Conservation (phyloP, 352 stramenopile species). For the Aphanomyces invadans region DNA sequence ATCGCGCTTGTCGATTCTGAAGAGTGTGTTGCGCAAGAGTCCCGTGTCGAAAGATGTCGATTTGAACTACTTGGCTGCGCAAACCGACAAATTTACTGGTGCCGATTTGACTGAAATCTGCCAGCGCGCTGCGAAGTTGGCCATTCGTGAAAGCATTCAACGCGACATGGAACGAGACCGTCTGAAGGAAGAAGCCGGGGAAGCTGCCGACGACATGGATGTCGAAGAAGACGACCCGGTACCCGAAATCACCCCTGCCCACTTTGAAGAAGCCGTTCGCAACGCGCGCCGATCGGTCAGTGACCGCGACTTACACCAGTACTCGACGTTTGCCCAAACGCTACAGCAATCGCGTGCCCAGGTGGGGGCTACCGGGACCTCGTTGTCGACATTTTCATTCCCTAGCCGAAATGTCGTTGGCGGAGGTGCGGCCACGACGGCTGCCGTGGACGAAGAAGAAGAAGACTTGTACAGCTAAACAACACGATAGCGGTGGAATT, state of each 20-base stretch:
- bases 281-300: conserved; percentile 96
- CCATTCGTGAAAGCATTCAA: conserved; percentile 98
- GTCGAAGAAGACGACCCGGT: conserved; percentile 96
- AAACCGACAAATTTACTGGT: conserved; percentile 99
- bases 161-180: conserved; percentile 97
- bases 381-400: conserved; percentile 96
- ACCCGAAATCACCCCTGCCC: conserved; percentile 88
- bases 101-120: conserved; percentile 99
- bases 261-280: conserved; percentile 98
- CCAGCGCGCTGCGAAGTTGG: conserved; percentile 97
- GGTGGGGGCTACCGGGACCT: conserved; percentile 87
- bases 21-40: conserved; percentile 95
- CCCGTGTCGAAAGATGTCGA: conserved; percentile 97
- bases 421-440: conserved; percentile 37
- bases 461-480: conserved; percentile 96
- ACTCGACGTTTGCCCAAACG: conserved; percentile 82
- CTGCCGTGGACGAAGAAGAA: conserved; percentile 82
- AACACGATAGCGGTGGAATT: not conserved
- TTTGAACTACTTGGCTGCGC: conserved; percentile 93
- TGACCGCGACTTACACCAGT: conserved; percentile 94
- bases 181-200: conserved; percentile 86
- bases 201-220: conserved; percentile 87
- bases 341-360: conserved; percentile 95
- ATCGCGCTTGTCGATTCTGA: conserved; percentile 92
- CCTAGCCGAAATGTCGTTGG: conserved; percentile 60